Percentiles rank a stretch among this genome's conserved stretches.
Evolutionary conservation across 1,139 yeast genomes (phyloP).

Genomic region (Maudiozyma humilis): DNA sequence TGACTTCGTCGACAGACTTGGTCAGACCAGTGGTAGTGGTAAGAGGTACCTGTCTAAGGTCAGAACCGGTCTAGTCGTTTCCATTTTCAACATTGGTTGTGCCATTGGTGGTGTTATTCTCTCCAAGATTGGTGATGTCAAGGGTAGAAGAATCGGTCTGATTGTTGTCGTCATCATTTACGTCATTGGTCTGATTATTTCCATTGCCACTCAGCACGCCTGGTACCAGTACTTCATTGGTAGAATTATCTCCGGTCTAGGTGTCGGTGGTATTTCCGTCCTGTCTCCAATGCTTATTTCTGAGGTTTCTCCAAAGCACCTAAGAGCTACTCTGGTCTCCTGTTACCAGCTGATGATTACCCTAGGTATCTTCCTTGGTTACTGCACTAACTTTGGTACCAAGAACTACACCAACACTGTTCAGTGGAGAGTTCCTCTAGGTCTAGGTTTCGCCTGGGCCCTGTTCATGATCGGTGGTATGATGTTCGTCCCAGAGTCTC

Average conservation of each 20-base stretch:
- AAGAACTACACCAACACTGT: constrained; percentile 39
- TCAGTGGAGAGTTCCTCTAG: constrained; percentile 58
- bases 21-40: constrained; percentile 9
- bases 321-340: constrained; percentile 59
- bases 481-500: constrained; percentile 67
- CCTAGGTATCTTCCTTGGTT: constrained; percentile 53
- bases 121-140: constrained; percentile 11
- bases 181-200: constrained; percentile 55
- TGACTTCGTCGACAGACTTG: constrained; percentile 13
- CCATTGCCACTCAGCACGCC: constrained; percentile 44
- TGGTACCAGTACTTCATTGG: constrained; percentile 54
- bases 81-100: constrained; percentile 14
- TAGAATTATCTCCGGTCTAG: constrained; percentile 54
- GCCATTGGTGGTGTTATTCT: constrained; percentile 12
- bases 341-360: constrained; percentile 59
- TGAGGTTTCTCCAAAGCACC: constrained; percentile 56
- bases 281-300: constrained; percentile 56
- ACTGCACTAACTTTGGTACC: constrained; percentile 54
- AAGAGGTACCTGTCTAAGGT: constrained; percentile 11
- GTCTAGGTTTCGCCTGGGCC: constrained; percentile 41
- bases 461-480: constrained; percentile 42
- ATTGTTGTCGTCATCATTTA: constrained; percentile 43
- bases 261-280: constrained; percentile 56
- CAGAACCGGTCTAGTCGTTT: constrained; percentile 13
- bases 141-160: constrained; percentile 12